Evolutionary conservation across 192 early-diverging fungal genomes (phyloP).

Genomic region (Podila verticillata): DNA sequence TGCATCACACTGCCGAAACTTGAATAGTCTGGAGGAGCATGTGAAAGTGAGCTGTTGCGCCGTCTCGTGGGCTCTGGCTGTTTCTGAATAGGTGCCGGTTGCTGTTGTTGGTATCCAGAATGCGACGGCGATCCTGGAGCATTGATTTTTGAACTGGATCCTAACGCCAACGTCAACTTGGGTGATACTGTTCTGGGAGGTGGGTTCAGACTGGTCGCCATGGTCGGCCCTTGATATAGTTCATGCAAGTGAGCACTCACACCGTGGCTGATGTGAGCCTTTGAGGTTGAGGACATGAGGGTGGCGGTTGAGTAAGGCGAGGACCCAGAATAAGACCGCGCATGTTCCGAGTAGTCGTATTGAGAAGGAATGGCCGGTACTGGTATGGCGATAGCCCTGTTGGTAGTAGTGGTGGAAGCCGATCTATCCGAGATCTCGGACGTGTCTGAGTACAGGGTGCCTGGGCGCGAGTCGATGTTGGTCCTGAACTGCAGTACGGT

Average conservation of each 20-base stretch:
- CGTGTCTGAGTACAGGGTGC: constrained; percentile 24
- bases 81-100: constrained; percentile 2
- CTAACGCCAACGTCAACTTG: constrained; percentile 18
- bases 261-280: neutral
- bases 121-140: constrained; percentile 1
- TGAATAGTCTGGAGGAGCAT: constrained; percentile 22
- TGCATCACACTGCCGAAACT: constrained; percentile 45
- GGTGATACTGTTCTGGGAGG: constrained; percentile 40
- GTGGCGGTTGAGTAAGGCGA: constrained; percentile 4
- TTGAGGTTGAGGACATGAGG: neutral
- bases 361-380: constrained; percentile 27
- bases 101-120: neutral
- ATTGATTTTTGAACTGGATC: constrained; percentile 4
- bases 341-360: constrained; percentile 11
- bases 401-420: neutral
- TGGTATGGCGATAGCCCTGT: neutral
- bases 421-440: constrained; percentile 36
- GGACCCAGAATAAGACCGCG: constrained; percentile 9
- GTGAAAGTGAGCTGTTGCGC: constrained; percentile 41
- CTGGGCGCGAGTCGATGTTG: constrained; percentile 7
- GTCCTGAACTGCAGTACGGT: constrained; percentile 23
- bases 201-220: constrained; percentile 30
- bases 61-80: constrained; percentile 24
- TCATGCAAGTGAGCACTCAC: constrained; percentile 4
- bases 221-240: constrained; percentile 5